These are phyloP conservation scores for Piloderma croceum DNA, from an alignment of 768 basidiomycete genomes.

Conservation along the genomic window DNA sequence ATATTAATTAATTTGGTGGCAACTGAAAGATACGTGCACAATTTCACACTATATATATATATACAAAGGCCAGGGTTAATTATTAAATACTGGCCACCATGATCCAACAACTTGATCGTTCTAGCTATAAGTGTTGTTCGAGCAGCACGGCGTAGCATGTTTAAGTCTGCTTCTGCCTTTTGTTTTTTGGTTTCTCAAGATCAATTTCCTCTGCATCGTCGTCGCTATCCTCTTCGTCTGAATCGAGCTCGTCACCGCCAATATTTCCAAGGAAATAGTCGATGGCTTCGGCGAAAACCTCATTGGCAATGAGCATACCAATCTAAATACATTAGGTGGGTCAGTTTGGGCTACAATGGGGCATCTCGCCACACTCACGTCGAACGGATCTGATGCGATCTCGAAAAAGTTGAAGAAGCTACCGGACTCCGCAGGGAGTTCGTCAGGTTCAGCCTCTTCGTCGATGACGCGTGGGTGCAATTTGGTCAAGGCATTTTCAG, in stretches of 20 bases:
- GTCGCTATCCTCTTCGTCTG: conserved; percentile 63
- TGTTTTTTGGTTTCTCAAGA: conserved; percentile 74
- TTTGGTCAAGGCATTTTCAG: conserved; percentile 71
- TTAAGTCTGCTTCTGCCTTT: conserved; percentile 49
- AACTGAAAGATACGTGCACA: no score
- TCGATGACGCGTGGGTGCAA: conserved; percentile 62
- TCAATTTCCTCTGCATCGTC: conserved; percentile 85
- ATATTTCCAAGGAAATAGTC: conserved; percentile 74
- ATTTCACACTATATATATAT: no score
- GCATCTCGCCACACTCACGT: conserved; percentile 41
- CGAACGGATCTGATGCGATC: conserved; percentile 53
- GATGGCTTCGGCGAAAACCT: conserved; percentile 76
- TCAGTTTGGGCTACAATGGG: neutral
- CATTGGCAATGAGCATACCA: conserved; percentile 65
- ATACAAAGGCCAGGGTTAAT: no score
- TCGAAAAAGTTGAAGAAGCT: conserved; percentile 91
- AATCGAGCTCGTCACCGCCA: conserved; percentile 54
- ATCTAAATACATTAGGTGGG: conserved; percentile 39
- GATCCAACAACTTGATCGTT: no score
- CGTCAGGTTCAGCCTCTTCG: conserved; percentile 50
- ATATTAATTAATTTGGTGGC: no score
- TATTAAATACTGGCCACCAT: no score
- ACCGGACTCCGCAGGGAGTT: conserved; percentile 59
- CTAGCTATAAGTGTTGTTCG: neutral
- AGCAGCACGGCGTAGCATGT: neutral